Conservation (phyloP, 352 stramenopile species). For the Phytophthora pinifolia region DNA sequence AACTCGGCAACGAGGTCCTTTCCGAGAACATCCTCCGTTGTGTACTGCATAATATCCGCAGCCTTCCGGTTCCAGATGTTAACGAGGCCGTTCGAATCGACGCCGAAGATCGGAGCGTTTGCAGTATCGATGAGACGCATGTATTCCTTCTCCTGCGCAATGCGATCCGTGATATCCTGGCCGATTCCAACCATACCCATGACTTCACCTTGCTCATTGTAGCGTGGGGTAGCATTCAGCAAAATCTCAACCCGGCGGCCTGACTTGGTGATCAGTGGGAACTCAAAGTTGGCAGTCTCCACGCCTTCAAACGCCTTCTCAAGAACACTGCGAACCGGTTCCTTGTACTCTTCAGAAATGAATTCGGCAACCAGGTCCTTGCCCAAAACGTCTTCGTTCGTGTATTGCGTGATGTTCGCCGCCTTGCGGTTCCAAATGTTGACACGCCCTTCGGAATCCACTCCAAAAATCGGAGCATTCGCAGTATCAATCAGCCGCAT, state of each 20-base stretch:
- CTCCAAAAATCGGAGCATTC: slow-evolving; percentile 56
- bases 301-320: slow-evolving; percentile 20
- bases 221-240: slow-evolving; percentile 17
- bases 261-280: slow-evolving; percentile 19
- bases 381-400: slow-evolving; percentile 40
- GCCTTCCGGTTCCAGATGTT: slow-evolving; percentile 62
- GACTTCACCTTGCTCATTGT: slow-evolving; percentile 19
- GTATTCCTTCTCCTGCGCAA: slow-evolving; percentile 24
- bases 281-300: slow-evolving; percentile 21
- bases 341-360: slow-evolving; percentile 17
- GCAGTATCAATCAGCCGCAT: slow-evolving; percentile 49
- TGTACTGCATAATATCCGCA: slow-evolving; percentile 53
- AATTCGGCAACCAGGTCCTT: slow-evolving; percentile 27
- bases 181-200: slow-evolving; percentile 27
- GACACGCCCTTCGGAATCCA: slow-evolving; percentile 43
- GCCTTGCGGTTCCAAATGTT: slow-evolving; percentile 55
- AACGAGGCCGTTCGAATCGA: slow-evolving; percentile 43
- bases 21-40: slow-evolving; percentile 42
- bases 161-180: slow-evolving; percentile 24
- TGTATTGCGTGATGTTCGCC: slow-evolving; percentile 47
- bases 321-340: slow-evolving; percentile 6
- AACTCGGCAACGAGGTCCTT: slow-evolving; percentile 44
- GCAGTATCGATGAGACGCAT: slow-evolving; percentile 41
- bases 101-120: slow-evolving; percentile 42
- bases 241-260: slow-evolving; percentile 19